Conservation (phyloP, 176 grass and related monocot species). For the Oryza meyeriana region DNA sequence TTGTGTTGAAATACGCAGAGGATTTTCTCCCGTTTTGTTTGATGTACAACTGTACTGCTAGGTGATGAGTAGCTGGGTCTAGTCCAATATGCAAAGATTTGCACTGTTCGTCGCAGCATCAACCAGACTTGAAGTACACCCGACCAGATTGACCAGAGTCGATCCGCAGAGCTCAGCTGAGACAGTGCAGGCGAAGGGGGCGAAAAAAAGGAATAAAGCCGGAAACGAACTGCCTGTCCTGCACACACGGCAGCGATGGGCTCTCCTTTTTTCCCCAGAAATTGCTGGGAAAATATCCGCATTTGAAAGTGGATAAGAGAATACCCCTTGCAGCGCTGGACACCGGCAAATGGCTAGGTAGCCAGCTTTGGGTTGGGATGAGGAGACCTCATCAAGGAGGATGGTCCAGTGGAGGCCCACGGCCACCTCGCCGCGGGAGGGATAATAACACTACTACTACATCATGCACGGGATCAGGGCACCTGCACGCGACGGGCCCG, state of each 20-base stretch:
- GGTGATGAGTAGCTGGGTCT: not conserved
- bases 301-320: not conserved
- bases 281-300: not conserved
- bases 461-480: not conserved
- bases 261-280: not conserved
- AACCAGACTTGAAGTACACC: not conserved
- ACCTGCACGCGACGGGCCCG: constrained; percentile 33
- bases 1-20: not conserved
- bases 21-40: not conserved
- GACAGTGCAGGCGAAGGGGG: not conserved
- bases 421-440: constrained; percentile 17
- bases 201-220: not conserved
- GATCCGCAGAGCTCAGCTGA: not conserved
- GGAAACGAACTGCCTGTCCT: not conserved
- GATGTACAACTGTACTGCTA: not conserved
- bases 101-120: not conserved
- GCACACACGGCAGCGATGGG: not conserved
- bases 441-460: not conserved
- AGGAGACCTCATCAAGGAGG: not conserved
- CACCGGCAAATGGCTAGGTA: not conserved
- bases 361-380: not conserved
- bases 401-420: constrained; percentile 19
- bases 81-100: not conserved
- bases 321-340: not conserved
- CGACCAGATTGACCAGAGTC: not conserved